phyloP scores from a whole-genome alignment of 73 alveolate species.

The Paramecium sexaurelia region DNA sequence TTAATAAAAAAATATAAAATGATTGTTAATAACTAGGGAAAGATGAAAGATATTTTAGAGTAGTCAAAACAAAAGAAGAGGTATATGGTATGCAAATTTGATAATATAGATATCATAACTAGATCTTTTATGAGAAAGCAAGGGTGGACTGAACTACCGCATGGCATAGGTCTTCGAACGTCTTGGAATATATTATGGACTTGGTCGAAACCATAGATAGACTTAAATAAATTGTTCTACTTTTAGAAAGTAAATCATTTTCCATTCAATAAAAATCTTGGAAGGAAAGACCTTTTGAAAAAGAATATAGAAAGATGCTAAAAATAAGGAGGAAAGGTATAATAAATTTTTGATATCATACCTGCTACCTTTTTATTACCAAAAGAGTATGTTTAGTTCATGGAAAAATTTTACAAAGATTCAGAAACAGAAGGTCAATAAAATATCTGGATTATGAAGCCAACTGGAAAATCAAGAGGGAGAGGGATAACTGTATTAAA shows the following conservation, averaged over 20 bases:
- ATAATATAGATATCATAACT: slow-evolving; percentile 81
- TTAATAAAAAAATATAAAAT: slow-evolving; percentile 60
- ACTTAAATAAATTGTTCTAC: slow-evolving; percentile 86
- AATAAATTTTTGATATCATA: slow-evolving; percentile 85
- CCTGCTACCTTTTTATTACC: slow-evolving; percentile 95
- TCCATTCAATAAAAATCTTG: slow-evolving; percentile 89
- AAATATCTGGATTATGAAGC: slow-evolving; percentile 78
- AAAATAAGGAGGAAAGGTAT: slow-evolving; percentile 80
- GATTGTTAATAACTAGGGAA: slow-evolving; percentile 56
- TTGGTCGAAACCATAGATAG: slow-evolving; percentile 95
- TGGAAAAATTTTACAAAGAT: slow-evolving; percentile 79
- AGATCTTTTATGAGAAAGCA: slow-evolving; percentile 89
- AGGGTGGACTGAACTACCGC: slow-evolving; percentile 98
- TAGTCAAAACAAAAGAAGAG: slow-evolving; percentile 93
- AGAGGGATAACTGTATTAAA: slow-evolving; percentile 96
- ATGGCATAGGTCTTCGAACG: slow-evolving; percentile 93
- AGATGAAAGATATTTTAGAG: slow-evolving; percentile 87
- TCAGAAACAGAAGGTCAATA: slow-evolving; percentile 61
- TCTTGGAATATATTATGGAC: slow-evolving; percentile 98
- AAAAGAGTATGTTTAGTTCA: slow-evolving; percentile 90
- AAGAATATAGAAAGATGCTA: slow-evolving; percentile 87
- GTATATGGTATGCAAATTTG: slow-evolving; percentile 80
- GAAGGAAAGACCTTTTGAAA: slow-evolving; percentile 94
- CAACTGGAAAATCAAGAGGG: slow-evolving; percentile 86
- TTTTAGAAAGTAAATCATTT: slow-evolving; percentile 96